These are phyloP conservation scores for Prinsepia uniflora DNA, from an alignment of 306 rosid genomes.

Conservation along the genomic window DNA sequence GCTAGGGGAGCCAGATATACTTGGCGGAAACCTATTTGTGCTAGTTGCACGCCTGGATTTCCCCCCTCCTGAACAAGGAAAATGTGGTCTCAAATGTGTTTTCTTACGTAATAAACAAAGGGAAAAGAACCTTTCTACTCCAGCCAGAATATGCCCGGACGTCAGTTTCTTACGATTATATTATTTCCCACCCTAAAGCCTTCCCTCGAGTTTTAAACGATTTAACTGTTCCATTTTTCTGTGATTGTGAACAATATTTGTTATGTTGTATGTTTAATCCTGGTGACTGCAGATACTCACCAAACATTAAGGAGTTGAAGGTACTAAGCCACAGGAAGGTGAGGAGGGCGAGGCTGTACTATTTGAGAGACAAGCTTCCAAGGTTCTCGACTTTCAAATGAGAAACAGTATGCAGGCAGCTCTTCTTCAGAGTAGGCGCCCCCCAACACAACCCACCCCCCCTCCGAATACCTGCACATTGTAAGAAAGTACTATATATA, in stretches of 20 bases:
- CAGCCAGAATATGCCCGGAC: background rate
- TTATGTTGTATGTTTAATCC: background rate
- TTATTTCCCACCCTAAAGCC: background rate
- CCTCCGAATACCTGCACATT: conserved; percentile 18
- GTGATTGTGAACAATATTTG: background rate
- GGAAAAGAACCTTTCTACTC: background rate
- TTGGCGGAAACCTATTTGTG: background rate
- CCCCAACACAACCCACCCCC: too few relatives aligned
- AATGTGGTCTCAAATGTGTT: background rate
- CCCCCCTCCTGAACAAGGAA: background rate
- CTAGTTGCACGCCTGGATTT: background rate
- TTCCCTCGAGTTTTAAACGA: background rate
- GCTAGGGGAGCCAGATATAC: background rate
- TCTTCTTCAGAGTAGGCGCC: conserved; percentile 24
- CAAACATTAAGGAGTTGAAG: conserved; percentile 81
- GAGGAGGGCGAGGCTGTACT: conserved; percentile 84
- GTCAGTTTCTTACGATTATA: background rate
- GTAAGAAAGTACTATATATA: conserved; percentile 19
- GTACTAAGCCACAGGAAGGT: conserved; percentile 83
- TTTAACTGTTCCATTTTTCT: background rate
- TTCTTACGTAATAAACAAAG: background rate
- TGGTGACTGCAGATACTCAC: conserved; percentile 68
- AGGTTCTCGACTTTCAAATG: conserved; percentile 91
- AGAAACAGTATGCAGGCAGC: conserved; percentile 22
- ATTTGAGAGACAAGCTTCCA: conserved; percentile 91